Evolutionary conservation across 495 filamentous ascomycete genomes (phyloP).

Genomic region (Physcia stellaris): DNA sequence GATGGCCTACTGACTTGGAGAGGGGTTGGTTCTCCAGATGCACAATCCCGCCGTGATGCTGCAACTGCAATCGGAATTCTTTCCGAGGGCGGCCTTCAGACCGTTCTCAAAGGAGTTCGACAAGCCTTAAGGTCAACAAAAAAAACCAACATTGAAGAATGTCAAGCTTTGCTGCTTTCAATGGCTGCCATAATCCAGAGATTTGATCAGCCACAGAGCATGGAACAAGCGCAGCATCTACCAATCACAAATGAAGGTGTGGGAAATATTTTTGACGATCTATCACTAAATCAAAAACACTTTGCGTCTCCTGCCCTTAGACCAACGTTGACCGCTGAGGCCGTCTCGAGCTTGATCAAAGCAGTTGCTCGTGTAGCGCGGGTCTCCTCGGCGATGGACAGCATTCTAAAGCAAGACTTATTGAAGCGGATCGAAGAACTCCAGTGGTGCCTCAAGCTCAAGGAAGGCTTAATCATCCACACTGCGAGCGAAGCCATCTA

Average conservation of each 20-base stretch:
- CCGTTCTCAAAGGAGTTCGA: slow-evolving; percentile 24
- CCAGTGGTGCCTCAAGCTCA: no score
- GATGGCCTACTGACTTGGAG: slow-evolving; percentile 73
- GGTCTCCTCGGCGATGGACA: no score
- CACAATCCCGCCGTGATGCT: slow-evolving; percentile 54
- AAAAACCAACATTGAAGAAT: slow-evolving; percentile 47
- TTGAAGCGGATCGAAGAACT: no score
- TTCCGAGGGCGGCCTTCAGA: slow-evolving; percentile 5
- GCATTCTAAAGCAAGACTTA: no score
- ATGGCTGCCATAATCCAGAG: slow-evolving; percentile 32
- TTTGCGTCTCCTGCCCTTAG: slow-evolving; percentile 38
- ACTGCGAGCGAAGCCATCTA: no score
- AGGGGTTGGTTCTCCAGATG: slow-evolving; percentile 66
- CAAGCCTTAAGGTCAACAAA: no score
- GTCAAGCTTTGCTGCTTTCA: slow-evolving; percentile 54
- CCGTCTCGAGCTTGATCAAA: slow-evolving; percentile 40
- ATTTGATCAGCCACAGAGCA: no score
- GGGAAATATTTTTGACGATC: slow-evolving; percentile 28
- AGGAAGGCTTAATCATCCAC: no score
- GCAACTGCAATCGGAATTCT: slow-evolving; percentile 54
- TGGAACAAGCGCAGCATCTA: no score
- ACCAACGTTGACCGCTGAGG: slow-evolving; percentile 58
- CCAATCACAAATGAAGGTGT: slow-evolving; percentile 12
- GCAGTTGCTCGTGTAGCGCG: slow-evolving; percentile 26
- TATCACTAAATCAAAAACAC: slow-evolving; percentile 28